Conservation (phyloP, 179 eudicot species). For the Corrigiola litoralis region DNA sequence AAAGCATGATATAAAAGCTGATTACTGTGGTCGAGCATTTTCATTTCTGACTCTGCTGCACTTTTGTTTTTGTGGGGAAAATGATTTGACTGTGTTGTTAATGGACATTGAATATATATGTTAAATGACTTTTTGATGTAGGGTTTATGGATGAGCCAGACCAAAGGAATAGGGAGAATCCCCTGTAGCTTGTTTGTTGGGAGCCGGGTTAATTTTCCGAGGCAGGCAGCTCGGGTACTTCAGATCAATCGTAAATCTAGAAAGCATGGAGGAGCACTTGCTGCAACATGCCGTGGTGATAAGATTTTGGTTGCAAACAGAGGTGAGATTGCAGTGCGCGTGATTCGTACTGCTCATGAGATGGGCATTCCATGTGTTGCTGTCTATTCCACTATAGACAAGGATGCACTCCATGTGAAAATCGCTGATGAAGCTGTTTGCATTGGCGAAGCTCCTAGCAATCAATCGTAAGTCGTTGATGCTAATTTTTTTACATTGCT, state of each 20-base stretch:
- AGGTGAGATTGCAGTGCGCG: slow-evolving; percentile 98
- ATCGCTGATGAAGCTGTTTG: slow-evolving; percentile 96
- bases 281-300: slow-evolving; percentile 58
- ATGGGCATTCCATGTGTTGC: slow-evolving; percentile 98
- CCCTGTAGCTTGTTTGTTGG: slow-evolving; percentile 56
- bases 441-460: slow-evolving; percentile 98
- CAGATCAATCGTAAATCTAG: slow-evolving; percentile 36
- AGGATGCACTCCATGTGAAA: slow-evolving; percentile 94
- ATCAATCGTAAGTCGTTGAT: slow-evolving; percentile 70
- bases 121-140: slow-evolving; percentile 11
- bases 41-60: too few species aligned
- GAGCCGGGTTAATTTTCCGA: slow-evolving; percentile 56
- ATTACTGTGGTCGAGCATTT: too few species aligned
- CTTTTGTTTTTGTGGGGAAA: background rate
- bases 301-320: slow-evolving; percentile 97
- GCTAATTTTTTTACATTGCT: background rate
- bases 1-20: too few species aligned
- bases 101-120: background rate
- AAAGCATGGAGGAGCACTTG: slow-evolving; percentile 70
- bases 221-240: slow-evolving; percentile 44
- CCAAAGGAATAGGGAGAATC: slow-evolving; percentile 42
- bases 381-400: slow-evolving; percentile 92
- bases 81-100: background rate
- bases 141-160: slow-evolving; percentile 61
- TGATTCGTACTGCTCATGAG: slow-evolving; percentile 96